Evolutionary conservation across 2,329 filamentous ascomycete genomes (phyloP).

Genomic region (Monosporascus ibericus): DNA sequence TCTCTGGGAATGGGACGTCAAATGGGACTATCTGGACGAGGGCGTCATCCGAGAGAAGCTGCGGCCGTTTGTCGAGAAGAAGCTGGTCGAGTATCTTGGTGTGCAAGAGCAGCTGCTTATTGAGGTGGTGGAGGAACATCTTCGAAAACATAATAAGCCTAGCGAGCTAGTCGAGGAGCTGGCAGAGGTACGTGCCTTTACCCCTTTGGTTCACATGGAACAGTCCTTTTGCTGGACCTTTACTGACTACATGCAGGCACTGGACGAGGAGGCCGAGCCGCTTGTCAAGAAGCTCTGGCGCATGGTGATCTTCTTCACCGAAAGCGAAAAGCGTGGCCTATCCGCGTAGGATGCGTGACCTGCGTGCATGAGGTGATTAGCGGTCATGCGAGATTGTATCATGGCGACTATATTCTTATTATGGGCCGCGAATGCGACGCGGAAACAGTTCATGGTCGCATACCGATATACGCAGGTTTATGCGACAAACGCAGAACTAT

Average conservation of each 20-base stretch:
- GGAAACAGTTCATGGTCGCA: no score
- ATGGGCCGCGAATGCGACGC: no score
- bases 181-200: conserved; percentile 59
- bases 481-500: not conserved
- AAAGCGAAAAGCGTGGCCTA: conserved; percentile 85
- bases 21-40: conserved; percentile 88
- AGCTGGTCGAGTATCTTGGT: conserved; percentile 93
- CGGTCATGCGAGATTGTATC: no score
- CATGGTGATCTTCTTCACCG: conserved; percentile 97
- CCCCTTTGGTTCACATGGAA: not conserved
- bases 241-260: conserved; percentile 49
- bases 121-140: conserved; percentile 82
- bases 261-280: conserved; percentile 92
- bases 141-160: conserved; percentile 70
- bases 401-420: no score
- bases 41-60: conserved; percentile 77
- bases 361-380: no score
- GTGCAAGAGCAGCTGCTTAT: conserved; percentile 95
- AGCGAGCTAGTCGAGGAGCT: conserved; percentile 77
- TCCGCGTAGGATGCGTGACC: conserved; percentile 46
- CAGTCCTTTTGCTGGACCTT: not conserved
- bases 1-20: conserved; percentile 86
- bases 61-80: conserved; percentile 93
- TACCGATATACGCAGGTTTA: not conserved
- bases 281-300: conserved; percentile 96